Evolutionary conservation across 176 grass and related monocot species (phyloP), one percentile per base, ranked within the genome.

Genomic region (Ananas comosus): DNA sequence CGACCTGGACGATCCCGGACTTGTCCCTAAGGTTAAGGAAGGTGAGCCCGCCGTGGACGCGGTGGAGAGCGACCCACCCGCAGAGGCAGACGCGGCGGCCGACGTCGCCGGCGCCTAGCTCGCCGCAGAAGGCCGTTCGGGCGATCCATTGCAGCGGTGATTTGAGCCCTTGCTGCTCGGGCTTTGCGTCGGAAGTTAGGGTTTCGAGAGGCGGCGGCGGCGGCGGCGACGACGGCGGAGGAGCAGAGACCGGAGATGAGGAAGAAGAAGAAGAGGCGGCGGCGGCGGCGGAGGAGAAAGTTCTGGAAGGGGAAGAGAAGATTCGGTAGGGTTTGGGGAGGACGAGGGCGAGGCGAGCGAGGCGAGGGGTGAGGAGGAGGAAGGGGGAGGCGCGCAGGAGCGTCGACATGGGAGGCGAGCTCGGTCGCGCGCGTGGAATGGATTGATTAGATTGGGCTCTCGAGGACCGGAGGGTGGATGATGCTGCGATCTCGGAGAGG

Each of bases 31-130:
- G 78, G 29, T 86, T 91, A 75, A 99, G 80, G 79, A 91, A 99
- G 19, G 90, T 93, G 63, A 99, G 87, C 23, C 87, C 94, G 1
- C 87, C 87, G 59, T 99, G 94, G 23, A 78, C 69, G 28, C 94
- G 83, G 51, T 85, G 90, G 4, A 99, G 85, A 14, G 90, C 94
- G 51, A 99, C 94, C 94, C 94, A 99, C 12, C 94, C 89, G 61
- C 94, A 93, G n/a, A 99, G 82, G 69, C 74, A 50, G 17, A 99
- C 94, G 50, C 82, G 70, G 24, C 85, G 83, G 0, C 94, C 94
- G 0, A 91, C 94, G 51, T 93, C 94, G 1, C 27, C 70, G 0
- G 57, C 49, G 1, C 87, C 86, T 47, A 99, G 69, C 25, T 93
- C 80, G 7, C 89, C 87, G 72, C 94, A 99, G 68, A 83, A 64